Evolutionary conservation across 2,329 filamentous ascomycete genomes (phyloP).

Genomic region (Exophiala dermatitidis): DNA sequence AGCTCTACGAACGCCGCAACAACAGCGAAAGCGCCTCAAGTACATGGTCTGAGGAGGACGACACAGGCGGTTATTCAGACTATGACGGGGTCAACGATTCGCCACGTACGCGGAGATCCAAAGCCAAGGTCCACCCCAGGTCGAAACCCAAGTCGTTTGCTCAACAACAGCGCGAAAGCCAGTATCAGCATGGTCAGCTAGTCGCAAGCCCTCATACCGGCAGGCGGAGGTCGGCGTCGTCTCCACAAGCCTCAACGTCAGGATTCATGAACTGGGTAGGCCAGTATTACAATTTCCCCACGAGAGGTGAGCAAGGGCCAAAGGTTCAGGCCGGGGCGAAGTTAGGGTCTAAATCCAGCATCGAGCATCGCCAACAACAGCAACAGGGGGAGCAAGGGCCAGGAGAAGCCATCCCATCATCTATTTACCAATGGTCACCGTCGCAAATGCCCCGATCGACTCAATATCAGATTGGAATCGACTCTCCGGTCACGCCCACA

Average conservation of each 20-base stretch:
- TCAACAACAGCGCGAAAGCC: conserved; percentile 23
- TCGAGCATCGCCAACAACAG: too few relatives aligned
- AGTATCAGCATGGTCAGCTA: conserved; percentile 12
- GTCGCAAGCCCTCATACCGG: not conserved
- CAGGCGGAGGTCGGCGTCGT: not conserved
- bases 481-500: too few relatives aligned
- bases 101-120: conserved; percentile 6
- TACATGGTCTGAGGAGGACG: conserved; percentile 17
- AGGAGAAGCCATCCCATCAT: too few relatives aligned
- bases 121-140: too few relatives aligned
- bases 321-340: too few relatives aligned
- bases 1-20: conserved; percentile 18
- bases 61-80: conserved; percentile 20
- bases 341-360: too few relatives aligned
- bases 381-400: too few relatives aligned
- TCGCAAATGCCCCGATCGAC: too few relatives aligned
- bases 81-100: conserved; percentile 22
- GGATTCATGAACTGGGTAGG: not conserved
- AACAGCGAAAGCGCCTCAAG: conserved; percentile 16
- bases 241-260: not conserved
- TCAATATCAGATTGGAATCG: too few relatives aligned
- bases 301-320: too few relatives aligned
- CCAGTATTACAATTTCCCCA: not conserved
- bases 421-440: too few relatives aligned
- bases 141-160: conserved; percentile 22